These are phyloP conservation scores for Ulvella scutata DNA, from an alignment of 139 green algal species.

Conservation along the genomic window DNA sequence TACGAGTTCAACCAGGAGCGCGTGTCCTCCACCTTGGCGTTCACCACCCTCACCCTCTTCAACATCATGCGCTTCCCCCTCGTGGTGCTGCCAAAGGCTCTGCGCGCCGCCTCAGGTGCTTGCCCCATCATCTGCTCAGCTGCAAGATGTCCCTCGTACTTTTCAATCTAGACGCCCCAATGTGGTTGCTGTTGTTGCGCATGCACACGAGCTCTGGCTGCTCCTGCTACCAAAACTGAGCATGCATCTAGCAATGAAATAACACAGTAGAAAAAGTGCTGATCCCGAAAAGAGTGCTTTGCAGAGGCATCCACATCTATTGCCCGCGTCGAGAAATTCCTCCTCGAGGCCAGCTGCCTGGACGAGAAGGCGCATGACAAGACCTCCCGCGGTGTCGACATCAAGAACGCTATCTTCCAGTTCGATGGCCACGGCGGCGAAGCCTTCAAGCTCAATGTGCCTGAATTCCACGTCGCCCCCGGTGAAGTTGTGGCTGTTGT, in stretches of 20 bases:
- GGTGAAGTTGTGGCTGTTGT: slow-evolving; percentile 42
- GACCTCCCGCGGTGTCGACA: background rate
- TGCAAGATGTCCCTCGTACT: too few relatives aligned
- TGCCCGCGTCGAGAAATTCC: slow-evolving; percentile 30
- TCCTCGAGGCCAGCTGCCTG: slow-evolving; percentile 24
- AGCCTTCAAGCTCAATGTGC: slow-evolving; percentile 31
- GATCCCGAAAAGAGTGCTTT: too few relatives aligned
- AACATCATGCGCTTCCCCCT: slow-evolving; percentile 65
- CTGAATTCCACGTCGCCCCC: slow-evolving; percentile 18
- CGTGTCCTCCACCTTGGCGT: slow-evolving; percentile 32
- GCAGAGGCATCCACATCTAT: slow-evolving; percentile 25
- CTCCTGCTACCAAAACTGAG: too few relatives aligned
- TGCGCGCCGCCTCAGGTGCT: slow-evolving; percentile 24
- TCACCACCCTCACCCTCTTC: slow-evolving; percentile 62
- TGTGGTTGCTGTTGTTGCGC: too few relatives aligned
- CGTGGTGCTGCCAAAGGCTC: slow-evolving; percentile 55
- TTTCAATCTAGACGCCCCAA: too few relatives aligned
- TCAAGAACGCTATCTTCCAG: background rate
- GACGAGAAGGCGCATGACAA: slow-evolving; percentile 13
- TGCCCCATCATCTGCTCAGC: too few relatives aligned
- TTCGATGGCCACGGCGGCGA: slow-evolving; percentile 8
- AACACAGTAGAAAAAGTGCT: too few relatives aligned
- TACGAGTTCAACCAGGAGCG: slow-evolving; percentile 29
- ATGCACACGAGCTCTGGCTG: too few relatives aligned
- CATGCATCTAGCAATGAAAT: too few relatives aligned